phyloP scores from a whole-genome alignment of 768 basidiomycete genomes.

The Agrocybe praecox region DNA sequence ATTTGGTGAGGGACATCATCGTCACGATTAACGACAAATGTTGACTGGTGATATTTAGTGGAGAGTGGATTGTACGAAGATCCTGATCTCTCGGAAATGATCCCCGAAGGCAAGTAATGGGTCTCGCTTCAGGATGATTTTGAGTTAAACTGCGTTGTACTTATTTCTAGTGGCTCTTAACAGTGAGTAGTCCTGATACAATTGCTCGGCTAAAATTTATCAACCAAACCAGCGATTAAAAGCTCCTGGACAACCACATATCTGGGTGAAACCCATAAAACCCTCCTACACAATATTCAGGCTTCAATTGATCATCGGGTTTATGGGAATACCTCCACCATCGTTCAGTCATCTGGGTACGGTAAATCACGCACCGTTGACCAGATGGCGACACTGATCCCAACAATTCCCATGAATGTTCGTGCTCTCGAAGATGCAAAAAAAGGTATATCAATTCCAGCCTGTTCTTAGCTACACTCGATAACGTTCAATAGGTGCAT shows the following conservation, averaged over 20 bases:
- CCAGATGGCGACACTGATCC: slow-evolving; percentile 20
- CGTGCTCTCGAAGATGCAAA: slow-evolving; percentile 1
- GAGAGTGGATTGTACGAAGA: no score
- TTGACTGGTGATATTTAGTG: no score
- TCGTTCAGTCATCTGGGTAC: slow-evolving; percentile 18
- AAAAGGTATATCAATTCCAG: background rate
- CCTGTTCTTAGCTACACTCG: background rate
- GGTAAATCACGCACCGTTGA: slow-evolving; percentile 27
- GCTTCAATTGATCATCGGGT: background rate
- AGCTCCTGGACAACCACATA: slow-evolving; percentile 3
- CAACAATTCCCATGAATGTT: slow-evolving; percentile 27
- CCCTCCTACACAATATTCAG: slow-evolving; percentile 7
- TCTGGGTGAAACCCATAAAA: slow-evolving; percentile 4
- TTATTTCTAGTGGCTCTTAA: no score
- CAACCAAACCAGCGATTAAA: background rate
- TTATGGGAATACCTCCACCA: slow-evolving; percentile 8
- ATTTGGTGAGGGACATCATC: no score
- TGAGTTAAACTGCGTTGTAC: no score
- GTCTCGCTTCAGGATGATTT: no score
- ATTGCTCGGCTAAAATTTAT: no score
- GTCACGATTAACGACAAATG: no score
- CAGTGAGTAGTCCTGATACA: no score
- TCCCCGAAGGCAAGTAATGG: no score
- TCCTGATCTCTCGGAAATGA: no score
- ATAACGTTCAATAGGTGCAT: background rate